These are phyloP conservation scores for Saccharomyces hybrid DNA, from an alignment of 1,139 yeast genomes.

Conservation along the genomic window DNA sequence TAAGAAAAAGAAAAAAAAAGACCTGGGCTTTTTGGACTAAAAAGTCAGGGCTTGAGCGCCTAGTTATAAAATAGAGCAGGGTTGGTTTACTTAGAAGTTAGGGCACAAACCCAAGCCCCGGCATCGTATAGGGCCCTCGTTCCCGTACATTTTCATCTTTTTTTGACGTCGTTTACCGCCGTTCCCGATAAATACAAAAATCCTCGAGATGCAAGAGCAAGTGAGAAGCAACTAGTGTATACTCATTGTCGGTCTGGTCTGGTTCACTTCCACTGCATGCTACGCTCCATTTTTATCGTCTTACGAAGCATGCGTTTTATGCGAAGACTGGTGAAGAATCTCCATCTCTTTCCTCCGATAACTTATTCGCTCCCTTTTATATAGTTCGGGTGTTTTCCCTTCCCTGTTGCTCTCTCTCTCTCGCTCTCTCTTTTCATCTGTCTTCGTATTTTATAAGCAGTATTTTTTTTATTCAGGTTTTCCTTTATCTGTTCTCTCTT, in stretches of 20 bases:
- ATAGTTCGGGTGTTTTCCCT: neutral
- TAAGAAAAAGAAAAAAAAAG: neutral
- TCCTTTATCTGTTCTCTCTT: neutral
- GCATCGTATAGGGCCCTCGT: neutral
- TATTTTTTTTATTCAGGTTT: neutral
- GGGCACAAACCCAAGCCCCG: neutral
- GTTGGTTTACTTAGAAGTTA: too few species aligned
- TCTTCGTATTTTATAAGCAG: neutral
- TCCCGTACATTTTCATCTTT: neutral
- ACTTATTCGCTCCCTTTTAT: neutral
- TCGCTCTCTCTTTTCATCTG: neutral
- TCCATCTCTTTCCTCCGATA: neutral
- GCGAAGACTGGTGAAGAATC: neutral
- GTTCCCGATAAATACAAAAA: neutral
- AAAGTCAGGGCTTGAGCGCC: neutral
- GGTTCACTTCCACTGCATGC: neutral
- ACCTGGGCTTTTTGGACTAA: neutral
- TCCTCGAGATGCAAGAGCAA: neutral
- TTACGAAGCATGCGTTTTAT: neutral
- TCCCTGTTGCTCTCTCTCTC: neutral
- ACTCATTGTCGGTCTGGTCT: neutral
- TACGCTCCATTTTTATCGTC: neutral
- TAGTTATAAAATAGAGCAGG: too few species aligned
- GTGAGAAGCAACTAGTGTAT: neutral
- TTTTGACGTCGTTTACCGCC: conserved; percentile 1